Percentiles rank a stretch among this genome's conserved stretches.
phyloP scores from a whole-genome alignment of 352 stramenopile genomes.

The Pythium plurisporium region DNA sequence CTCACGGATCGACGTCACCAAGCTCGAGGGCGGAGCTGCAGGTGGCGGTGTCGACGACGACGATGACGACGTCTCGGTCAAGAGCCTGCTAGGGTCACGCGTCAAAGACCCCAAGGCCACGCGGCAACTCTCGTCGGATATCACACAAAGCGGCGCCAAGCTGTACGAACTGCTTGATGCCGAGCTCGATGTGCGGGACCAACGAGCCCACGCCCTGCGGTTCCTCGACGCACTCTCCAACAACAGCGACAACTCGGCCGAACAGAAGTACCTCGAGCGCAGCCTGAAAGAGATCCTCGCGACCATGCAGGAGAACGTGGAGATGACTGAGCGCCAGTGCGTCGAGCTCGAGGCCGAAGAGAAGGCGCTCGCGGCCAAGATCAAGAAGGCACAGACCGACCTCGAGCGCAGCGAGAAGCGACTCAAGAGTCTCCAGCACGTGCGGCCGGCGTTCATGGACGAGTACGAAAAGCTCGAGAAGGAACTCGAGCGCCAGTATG shows the following conservation, averaged over 20 bases:
- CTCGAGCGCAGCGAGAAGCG: slow-evolving; percentile 94
- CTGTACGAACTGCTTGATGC: slow-evolving; percentile 90
- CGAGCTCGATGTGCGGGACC: slow-evolving; percentile 85
- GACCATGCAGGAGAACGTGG: slow-evolving; percentile 81
- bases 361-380: slow-evolving; percentile 88
- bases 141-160: slow-evolving; percentile 91
- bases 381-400: slow-evolving; percentile 94
- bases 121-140: slow-evolving; percentile 89
- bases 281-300: slow-evolving; percentile 71
- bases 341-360: slow-evolving; percentile 92
- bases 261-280: slow-evolving; percentile 88
- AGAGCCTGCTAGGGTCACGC: slow-evolving; percentile 64
- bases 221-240: slow-evolving; percentile 91
- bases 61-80: slow-evolving; percentile 68
- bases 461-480: slow-evolving; percentile 97
- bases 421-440: slow-evolving; percentile 88
- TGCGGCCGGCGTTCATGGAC: slow-evolving; percentile 95
- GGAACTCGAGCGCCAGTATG: slow-evolving; percentile 95
- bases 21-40: slow-evolving; percentile 30
- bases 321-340: slow-evolving; percentile 83
- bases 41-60: slow-evolving; percentile 44
- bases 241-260: slow-evolving; percentile 76
- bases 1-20: slow-evolving; percentile 56
- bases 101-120: slow-evolving; percentile 89
- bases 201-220: slow-evolving; percentile 77